phyloP scores from a whole-genome alignment of 148 eudicot genomes.

The Mesembryanthemum crystallinum region DNA sequence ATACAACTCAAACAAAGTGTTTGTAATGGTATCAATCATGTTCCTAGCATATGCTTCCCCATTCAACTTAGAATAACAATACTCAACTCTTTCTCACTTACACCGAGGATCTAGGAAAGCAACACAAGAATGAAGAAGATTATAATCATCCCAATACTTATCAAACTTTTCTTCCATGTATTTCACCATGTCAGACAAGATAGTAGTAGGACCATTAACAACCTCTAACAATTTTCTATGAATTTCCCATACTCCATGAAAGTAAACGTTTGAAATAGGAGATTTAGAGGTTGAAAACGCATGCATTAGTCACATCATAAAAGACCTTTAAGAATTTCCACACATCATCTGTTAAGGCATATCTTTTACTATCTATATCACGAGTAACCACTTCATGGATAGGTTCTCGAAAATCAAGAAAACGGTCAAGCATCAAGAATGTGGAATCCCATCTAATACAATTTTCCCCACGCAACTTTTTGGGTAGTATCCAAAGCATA shows the following conservation, averaged over 20 bases:
- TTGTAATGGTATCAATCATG: background rate
- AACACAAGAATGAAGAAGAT: too few relatives aligned
- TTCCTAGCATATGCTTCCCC: too few relatives aligned
- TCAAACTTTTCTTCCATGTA: slow-evolving; percentile 3
- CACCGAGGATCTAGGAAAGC: too few relatives aligned
- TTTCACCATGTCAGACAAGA: slow-evolving; percentile 16
- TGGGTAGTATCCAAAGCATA: background rate
- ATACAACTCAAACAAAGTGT: slow-evolving; percentile 5
- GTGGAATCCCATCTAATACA: background rate
- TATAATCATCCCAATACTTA: slow-evolving; percentile 15
- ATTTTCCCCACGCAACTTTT: slow-evolving; percentile 1
- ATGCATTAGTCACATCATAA: slow-evolving; percentile 13
- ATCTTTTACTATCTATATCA: background rate
- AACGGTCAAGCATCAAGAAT: too few relatives aligned
- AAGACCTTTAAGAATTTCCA: slow-evolving; percentile 17
- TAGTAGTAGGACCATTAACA: background rate
- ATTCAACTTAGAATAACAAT: too few relatives aligned
- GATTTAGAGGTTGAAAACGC: slow-evolving; percentile 6
- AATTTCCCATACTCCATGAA: slow-evolving; percentile 12
- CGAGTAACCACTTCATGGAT: background rate
- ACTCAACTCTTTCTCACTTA: too few relatives aligned
- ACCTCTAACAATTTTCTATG: background rate
- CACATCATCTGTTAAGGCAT: background rate
- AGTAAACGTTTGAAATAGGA: slow-evolving; percentile 17
- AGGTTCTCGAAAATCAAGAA: background rate